Percentiles rank a stretch among this genome's conserved stretches.
Evolutionary conservation across 169 alveolate genomes (phyloP).

Genomic region (Condylostoma magnum): DNA sequence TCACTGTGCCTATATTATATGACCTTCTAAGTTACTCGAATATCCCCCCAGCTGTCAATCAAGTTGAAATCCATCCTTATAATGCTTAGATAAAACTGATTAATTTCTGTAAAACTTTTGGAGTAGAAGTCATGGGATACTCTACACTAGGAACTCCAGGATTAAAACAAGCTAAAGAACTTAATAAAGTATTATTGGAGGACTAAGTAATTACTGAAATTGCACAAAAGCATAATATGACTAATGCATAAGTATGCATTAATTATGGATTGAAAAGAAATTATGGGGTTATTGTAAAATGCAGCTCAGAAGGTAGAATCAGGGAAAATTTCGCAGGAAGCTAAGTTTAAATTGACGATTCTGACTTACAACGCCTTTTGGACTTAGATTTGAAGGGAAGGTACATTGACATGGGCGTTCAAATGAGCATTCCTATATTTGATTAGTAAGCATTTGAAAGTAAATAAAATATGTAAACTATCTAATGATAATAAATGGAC

Average conservation of each 20-base stretch:
- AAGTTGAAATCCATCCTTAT: slow-evolving; percentile 69
- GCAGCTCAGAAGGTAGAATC: slow-evolving; percentile 32
- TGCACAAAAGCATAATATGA: slow-evolving; percentile 32
- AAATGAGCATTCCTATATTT: too few relatives aligned
- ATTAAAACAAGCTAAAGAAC: neutral
- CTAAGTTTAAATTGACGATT: too few relatives aligned
- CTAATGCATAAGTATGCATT: slow-evolving; percentile 45
- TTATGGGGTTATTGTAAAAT: slow-evolving; percentile 40
- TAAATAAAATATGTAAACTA: too few relatives aligned
- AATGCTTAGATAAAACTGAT: neutral
- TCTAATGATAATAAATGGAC: too few relatives aligned
- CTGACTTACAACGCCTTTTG: too few relatives aligned
- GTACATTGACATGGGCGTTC: too few relatives aligned
- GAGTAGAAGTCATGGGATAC: slow-evolving; percentile 7
- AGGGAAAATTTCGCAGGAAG: slow-evolving; percentile 49
- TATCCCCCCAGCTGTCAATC: slow-evolving; percentile 70
- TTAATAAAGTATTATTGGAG: neutral
- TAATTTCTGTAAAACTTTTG: slow-evolving; percentile 7
- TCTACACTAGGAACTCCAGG: slow-evolving; percentile 9
- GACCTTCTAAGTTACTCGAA: slow-evolving; percentile 60
- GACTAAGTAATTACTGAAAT: slow-evolving; percentile 30
- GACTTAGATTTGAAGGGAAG: too few relatives aligned
- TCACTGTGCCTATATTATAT: slow-evolving; percentile 35
- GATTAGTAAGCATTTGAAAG: too few relatives aligned
- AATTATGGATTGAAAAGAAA: slow-evolving; percentile 49